Evolutionary conservation across 768 basidiomycete species (phyloP).

Genomic region (Chlorophyllum brunneum): DNA sequence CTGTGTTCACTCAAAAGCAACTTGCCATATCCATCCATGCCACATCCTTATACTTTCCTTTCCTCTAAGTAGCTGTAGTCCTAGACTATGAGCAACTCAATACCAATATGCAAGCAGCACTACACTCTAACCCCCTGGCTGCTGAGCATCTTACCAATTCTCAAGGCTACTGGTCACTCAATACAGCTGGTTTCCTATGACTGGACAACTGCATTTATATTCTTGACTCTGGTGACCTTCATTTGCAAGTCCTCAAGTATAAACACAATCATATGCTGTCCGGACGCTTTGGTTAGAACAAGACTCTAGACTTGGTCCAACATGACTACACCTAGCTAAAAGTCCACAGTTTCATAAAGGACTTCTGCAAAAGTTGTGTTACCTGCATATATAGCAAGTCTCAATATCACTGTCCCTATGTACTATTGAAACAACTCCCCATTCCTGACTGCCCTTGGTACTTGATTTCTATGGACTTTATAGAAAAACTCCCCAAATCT

Average conservation of each 20-base stretch:
- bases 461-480: too few species aligned
- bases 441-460: constrained; percentile 26
- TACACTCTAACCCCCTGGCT: not conserved
- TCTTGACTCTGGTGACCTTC: too few species aligned
- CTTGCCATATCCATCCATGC: not conserved
- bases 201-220: too few species aligned
- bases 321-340: not conserved
- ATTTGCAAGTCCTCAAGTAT: not conserved
- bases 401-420: not conserved
- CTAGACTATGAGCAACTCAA: too few species aligned
- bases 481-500: constrained; percentile 33
- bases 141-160: not conserved
- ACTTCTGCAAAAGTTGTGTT: too few species aligned
- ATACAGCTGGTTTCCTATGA: too few species aligned
- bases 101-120: not conserved
- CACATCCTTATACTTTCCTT: not conserved
- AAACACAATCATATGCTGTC: too few species aligned
- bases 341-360: not conserved
- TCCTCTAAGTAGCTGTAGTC: not conserved
- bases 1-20: too few species aligned
- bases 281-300: too few species aligned
- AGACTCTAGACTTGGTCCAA: not conserved
- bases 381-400: not conserved
- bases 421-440: not conserved
- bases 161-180: not conserved